Conservation (phyloP, 2,329 filamentous ascomycete genomes). For the Aspergillus sp. region DNA sequence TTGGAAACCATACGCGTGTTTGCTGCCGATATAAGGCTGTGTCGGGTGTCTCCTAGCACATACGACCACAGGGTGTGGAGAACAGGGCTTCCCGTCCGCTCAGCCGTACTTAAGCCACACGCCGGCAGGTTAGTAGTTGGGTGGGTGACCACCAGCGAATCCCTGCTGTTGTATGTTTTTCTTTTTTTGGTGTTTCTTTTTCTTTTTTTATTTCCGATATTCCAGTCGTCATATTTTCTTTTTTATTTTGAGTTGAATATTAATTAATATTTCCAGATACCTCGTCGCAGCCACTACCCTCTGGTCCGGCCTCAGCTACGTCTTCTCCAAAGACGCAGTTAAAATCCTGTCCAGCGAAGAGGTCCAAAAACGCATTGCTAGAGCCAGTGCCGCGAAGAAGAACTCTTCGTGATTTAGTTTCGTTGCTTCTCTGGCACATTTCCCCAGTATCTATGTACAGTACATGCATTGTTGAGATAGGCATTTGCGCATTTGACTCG, state of each 20-base stretch:
- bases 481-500: no score
- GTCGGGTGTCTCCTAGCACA: slow-evolving; percentile 14
- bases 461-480: no score
- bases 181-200: slow-evolving; percentile 8
- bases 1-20: not conserved
- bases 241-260: not conserved
- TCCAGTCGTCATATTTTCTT: not conserved
- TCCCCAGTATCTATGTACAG: no score
- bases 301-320: slow-evolving; percentile 90
- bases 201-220: slow-evolving; percentile 2
- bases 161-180: slow-evolving; percentile 42
- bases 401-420: no score
- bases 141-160: slow-evolving; percentile 47
- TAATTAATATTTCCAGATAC: slow-evolving; percentile 53
- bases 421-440: no score
- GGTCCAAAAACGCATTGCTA: slow-evolving; percentile 30
- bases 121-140: slow-evolving; percentile 45
- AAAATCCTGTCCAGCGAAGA: slow-evolving; percentile 64
- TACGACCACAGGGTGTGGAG: slow-evolving; percentile 45
- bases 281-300: slow-evolving; percentile 83
- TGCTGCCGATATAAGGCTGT: slow-evolving; percentile 11
- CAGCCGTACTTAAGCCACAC: slow-evolving; percentile 46
- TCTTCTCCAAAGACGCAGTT: slow-evolving; percentile 85
- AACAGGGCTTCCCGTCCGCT: slow-evolving; percentile 47
- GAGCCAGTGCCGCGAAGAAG: slow-evolving; percentile 24